Base-by-base conservation (phyloP, 208 protist genomes). In the Lotmaria passim region DNA sequence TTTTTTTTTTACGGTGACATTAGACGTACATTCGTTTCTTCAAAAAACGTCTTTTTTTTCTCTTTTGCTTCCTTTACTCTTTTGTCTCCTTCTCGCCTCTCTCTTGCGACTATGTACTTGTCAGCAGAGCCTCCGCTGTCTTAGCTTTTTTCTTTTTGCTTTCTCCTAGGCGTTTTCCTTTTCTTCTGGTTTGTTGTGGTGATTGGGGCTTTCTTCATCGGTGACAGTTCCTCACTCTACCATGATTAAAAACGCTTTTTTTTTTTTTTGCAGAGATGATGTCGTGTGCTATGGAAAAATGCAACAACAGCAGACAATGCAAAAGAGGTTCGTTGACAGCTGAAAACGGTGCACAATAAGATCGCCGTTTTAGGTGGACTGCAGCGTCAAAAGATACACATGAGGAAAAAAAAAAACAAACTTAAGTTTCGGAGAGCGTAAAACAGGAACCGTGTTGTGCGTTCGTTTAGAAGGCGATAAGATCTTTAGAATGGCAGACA, bases 1-100 rank as follows among this genome's bases (percentile, higher is more conserved):
- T 51, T 51, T 68, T 43, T 67, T 63, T 51, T 51, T 19, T 62
- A 28, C 58, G 44, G 43, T 53, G 26, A 19, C 44, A 52, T 64
- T 43, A 50, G 30, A 39, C 31, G 43, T 64, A n/a, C 58, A 21
- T 21, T 36, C 24, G 28, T 38, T 47, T 33, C 24, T 15, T 10
- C n/a, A 11, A n/a, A 4, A 31, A 43, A 44, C 10, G 3, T 7
- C 0, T 26, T 69, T 36, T 43, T 7, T 44, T 23, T 51, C 33
- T 60, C 55, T 39, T 51, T 36, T 17, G 59, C 10, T 59, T 53
- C 52, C 50, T 59, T 11, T 31, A 24, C 28, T 26, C 21, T 33
- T 33, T n/a, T 31, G 31, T 48, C 28, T 14, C 31, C 23, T 7
- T 26, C 44, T 30, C 23, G 10, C 34, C 0, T 51, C 55, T 36